A percentile compares a stretch with the other conserved stretches of the same genome.
phyloP scores from a whole-genome alignment of 2,329 filamentous ascomycete genomes.

The Sporothrix brunneoviolacea region DNA sequence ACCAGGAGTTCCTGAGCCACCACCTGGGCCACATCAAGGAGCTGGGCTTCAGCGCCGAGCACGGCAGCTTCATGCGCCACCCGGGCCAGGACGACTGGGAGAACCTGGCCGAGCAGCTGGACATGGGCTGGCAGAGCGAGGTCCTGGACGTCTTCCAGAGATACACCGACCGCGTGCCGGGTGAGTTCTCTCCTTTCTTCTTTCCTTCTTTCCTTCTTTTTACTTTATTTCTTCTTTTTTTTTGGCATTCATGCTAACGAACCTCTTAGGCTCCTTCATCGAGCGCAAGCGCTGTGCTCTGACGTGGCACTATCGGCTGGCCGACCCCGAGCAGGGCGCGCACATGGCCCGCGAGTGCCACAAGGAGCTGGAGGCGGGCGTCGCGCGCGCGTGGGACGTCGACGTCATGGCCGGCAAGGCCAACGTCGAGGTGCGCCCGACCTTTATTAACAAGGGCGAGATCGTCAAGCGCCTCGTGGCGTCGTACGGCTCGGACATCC shows the following conservation, averaged over 20 bases:
- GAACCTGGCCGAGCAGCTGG: constrained; percentile 76
- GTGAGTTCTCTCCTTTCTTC: constrained; percentile 38
- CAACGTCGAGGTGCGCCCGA: constrained; percentile 93
- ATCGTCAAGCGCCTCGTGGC: constrained; percentile 79
- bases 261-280: constrained; percentile 67
- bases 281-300: constrained; percentile 90
- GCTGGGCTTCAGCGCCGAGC: constrained; percentile 92
- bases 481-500: constrained; percentile 53
- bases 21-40: constrained; percentile 87
- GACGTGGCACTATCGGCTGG: constrained; percentile 94
- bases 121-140: constrained; percentile 90
- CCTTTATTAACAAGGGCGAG: constrained; percentile 96
- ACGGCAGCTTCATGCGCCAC: constrained; percentile 88
- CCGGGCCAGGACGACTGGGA: constrained; percentile 75
- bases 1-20: constrained; percentile 83
- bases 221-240: not conserved
- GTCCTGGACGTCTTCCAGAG: constrained; percentile 79
- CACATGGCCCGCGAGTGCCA: constrained; percentile 78
- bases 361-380: constrained; percentile 69
- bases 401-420: constrained; percentile 97
- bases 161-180: constrained; percentile 80
- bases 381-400: constrained; percentile 76
- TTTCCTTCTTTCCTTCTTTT: not conserved
- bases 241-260: not conserved
- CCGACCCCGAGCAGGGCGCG: constrained; percentile 75